Percentiles rank a stretch among this genome's conserved stretches.
Conservation (phyloP, 2,329 filamentous ascomycete species). For the Macrophomina phaseolina region DNA sequence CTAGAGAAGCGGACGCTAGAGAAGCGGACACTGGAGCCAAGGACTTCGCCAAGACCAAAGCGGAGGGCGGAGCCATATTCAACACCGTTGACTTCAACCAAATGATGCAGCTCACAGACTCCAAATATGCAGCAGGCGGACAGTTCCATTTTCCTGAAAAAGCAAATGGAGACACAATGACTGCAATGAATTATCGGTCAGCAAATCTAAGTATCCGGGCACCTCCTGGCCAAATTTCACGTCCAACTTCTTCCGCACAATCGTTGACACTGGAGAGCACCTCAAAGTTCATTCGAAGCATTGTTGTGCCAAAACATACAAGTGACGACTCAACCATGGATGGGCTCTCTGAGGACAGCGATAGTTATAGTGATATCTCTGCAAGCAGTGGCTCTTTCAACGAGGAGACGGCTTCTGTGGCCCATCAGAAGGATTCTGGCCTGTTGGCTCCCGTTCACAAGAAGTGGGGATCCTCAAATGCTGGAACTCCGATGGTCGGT, state of each 20-base stretch:
- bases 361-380: constrained; percentile 13
- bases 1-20: not conserved
- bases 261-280: not conserved
- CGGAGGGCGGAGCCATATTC: constrained; percentile 53
- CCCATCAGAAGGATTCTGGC: not conserved
- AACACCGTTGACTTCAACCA: constrained; percentile 58
- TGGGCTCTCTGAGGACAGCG: constrained; percentile 8
- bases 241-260: constrained; percentile 13
- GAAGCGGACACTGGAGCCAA: not conserved
- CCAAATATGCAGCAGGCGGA: constrained; percentile 59
- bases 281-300: constrained; percentile 13
- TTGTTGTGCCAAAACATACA: not conserved
- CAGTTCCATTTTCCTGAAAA: constrained; percentile 44
- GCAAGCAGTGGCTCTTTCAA: constrained; percentile 12
- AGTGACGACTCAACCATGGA: constrained; percentile 9
- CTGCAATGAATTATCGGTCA: not conserved
- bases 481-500: constrained; percentile 10
- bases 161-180: not conserved
- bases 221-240: not conserved
- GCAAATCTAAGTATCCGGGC: not conserved
- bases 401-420: not conserved
- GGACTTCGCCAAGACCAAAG: constrained; percentile 6
- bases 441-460: not conserved
- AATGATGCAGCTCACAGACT: constrained; percentile 54
- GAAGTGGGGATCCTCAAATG: constrained; percentile 9